Evolutionary conservation across 1,284 basidiomycete genomes (phyloP), one percentile per base, ranked within the genome.

Genomic region (Cutaneotrichosporon cyanovorans): DNA sequence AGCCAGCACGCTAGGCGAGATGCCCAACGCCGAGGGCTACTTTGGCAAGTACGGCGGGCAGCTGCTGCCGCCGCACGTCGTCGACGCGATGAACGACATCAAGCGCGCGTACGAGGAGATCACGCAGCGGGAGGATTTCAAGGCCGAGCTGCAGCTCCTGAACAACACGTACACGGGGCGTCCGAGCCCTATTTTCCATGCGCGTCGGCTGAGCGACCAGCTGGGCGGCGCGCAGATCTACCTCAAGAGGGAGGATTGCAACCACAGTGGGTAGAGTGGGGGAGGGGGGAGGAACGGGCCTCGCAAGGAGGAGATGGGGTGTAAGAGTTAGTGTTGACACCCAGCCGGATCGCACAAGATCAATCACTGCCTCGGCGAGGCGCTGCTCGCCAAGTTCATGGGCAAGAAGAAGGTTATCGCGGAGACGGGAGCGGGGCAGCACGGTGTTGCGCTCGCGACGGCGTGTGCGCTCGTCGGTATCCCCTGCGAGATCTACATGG

Each of bases 401-500:
- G 92, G 93, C 28, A 99, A 99, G 76, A 95, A 79, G 40, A 48
- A 51, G 39, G 46, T 99, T 65, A 97, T 98, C 58, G 92, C 93
- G 39, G 95, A 99, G 76, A 98, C 95, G 1, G 93, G 93, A 51
- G 93, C 95, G 0, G 95, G 95, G 18, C 93, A 98, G 70, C 95
- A 99, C 70, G 95, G 95, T 68, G 91, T 98, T 16, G 95, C 95
- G 11, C 97, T 93, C 39, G 95, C 95, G 0, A 97, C 93, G 3
- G 95, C 90, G 6, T 98, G 95, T 61, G 93, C 93, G 32, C 86
- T 87, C 60, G 97, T 98, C 63, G 92, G 89, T 10, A 67, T 98
- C 75, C 85, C 97, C 66, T 99, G 95, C 66, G 75, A 95, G 60
- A 80, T 99, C 59, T 97, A 93, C 75, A 98, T 99, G 93, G 95